These are phyloP conservation scores for Halophytophthora batemanensis DNA, from an alignment of 352 stramenopile genomes.

Conservation along the genomic window DNA sequence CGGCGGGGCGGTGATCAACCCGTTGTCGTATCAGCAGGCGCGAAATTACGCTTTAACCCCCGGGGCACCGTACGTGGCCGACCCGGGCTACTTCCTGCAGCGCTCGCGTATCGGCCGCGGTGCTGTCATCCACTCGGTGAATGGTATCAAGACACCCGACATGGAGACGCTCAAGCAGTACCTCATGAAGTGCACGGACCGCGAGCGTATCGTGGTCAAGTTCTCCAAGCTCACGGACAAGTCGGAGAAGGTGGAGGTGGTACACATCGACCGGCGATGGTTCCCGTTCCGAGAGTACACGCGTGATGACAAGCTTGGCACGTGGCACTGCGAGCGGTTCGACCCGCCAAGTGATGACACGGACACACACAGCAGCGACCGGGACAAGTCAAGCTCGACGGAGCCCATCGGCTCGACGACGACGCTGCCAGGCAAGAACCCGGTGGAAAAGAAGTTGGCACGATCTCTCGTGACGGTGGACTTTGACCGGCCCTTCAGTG, in stretches of 20 bases:
- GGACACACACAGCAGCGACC: constrained; percentile 5
- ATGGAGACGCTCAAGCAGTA: constrained; percentile 83
- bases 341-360: constrained; percentile 14
- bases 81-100: constrained; percentile 89
- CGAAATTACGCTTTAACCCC: constrained; percentile 75
- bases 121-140: constrained; percentile 86
- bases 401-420: constrained; percentile 68
- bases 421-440: constrained; percentile 79
- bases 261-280: constrained; percentile 90
- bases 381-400: constrained; percentile 8
- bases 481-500: constrained; percentile 82
- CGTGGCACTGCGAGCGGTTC: constrained; percentile 76
- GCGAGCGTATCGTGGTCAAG: constrained; percentile 83
- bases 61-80: constrained; percentile 78
- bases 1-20: constrained; percentile 84
- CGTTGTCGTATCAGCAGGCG: constrained; percentile 89
- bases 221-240: constrained; percentile 76
- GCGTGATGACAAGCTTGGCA: constrained; percentile 72
- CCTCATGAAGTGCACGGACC: constrained; percentile 70
- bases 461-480: constrained; percentile 84
- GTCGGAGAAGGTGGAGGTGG: constrained; percentile 78
- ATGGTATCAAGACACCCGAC: constrained; percentile 79
- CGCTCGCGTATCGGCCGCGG: constrained; percentile 80
- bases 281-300: constrained; percentile 87
- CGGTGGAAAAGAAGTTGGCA: constrained; percentile 75